Conservation (phyloP, 2,329 filamentous ascomycete species). For the Rutstroemia sp. region DNA sequence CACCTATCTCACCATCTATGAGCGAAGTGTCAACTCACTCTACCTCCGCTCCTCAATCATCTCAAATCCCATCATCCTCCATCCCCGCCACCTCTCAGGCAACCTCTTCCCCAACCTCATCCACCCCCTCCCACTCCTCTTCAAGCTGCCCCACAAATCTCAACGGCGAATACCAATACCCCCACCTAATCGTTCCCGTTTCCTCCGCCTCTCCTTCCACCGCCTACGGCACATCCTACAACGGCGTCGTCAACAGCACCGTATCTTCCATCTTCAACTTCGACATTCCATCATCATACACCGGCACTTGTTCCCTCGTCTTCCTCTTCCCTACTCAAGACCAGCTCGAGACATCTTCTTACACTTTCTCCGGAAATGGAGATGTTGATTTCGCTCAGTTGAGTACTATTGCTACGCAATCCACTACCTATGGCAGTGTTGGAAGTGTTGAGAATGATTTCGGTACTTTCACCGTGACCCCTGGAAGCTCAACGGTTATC, state of each 20-base stretch:
- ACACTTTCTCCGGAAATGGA: constrained; percentile 46
- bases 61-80: background rate
- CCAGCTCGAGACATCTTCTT: constrained; percentile 53
- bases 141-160: constrained; percentile 12
- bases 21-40: background rate
- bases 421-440: constrained; percentile 47
- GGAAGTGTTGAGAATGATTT: constrained; percentile 39
- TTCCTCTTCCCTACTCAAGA: constrained; percentile 55
- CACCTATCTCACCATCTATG: background rate
- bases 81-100: background rate
- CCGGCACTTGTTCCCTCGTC: constrained; percentile 48
- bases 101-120: background rate
- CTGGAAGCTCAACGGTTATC: constrained; percentile 48
- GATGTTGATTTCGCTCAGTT: constrained; percentile 46
- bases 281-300: constrained; percentile 47
- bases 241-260: constrained; percentile 46
- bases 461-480: constrained; percentile 37
- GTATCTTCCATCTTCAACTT: constrained; percentile 62
- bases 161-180: constrained; percentile 42
- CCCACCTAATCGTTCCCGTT: constrained; percentile 56
- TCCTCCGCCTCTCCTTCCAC: constrained; percentile 45
- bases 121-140: background rate
- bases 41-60: background rate
- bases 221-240: constrained; percentile 45
- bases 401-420: constrained; percentile 33